Base-by-base conservation (phyloP, 192 early-diverging fungal species). In the Chytriomyces sp. region DNA sequence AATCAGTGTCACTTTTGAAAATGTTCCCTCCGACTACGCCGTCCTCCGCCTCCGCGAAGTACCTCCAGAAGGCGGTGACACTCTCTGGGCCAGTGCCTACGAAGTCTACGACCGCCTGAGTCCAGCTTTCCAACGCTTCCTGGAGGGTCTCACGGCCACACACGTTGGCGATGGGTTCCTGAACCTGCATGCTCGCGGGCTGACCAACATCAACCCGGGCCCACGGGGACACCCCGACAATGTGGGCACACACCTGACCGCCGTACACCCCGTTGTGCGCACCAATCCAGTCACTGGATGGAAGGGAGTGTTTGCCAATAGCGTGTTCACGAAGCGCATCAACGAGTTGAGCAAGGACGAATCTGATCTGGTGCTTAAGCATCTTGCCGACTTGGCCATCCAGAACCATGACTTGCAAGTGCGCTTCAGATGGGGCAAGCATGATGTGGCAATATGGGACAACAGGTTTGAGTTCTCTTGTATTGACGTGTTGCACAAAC, bases 41-140 rank as follows among this genome's bases (percentile, higher is more conserved):
- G 77, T 83, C 22, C 73, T 90, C 32, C 79, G 78, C 33, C 73
- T 90, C 34, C 39, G 59, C n/a, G 81, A 84, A 28, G 55, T 67
- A 6, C 77, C 83, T 26, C 75, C 82, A 6, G 75, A 75, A 4
- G 78, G 73, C 19, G 88, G 86, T 19, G 89, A 89, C 77, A 90
- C 87, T 0, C 44, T 88, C 22, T 89, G 87, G 89, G 73, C 80
- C 2, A 78, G 72, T 59, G 77, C 77, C 3, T 90, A 90, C 78
- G 81, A 72, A 38, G 84, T 86, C 25, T 90, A 89, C 65, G 87
- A 90, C 53, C 76, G 74, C 30, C 70, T 89, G n/a, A 85, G 86
- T 4, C 86, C 87, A 2, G 75, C 82, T 25, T 77, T 90, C 56
- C 77, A 82, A 33, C 78, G 64, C 8, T 72, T 83, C n/a, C 59